Base-by-base conservation (phyloP, 2,329 filamentous ascomycete species). In the Fusarium pininemorale region DNA sequence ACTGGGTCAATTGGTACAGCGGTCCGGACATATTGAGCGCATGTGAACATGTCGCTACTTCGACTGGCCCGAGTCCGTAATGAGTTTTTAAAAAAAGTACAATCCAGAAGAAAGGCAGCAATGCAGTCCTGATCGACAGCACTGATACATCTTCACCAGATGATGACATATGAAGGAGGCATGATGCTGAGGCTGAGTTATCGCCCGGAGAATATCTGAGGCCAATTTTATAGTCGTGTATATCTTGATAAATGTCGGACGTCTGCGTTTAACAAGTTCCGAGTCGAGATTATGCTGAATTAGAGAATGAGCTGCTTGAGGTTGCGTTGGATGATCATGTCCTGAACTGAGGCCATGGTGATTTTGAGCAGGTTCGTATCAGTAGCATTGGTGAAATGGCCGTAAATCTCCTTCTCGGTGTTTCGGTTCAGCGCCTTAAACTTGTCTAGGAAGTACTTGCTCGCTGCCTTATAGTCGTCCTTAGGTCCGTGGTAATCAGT, bases 261-360 rank as follows among this genome's bases (percentile, higher is more conserved):
- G 28, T 51, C 28, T 63, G 42, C 45, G 45, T 35, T 64, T 48
- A 45, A 28, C 44, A 62, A 60, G 48, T 61, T 42, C 35, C 55
- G 30, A 56, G 16, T 51, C 28, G 51, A 47, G 38, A 39, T 45
- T 14, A 30, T 16, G 28, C 30, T 70, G 70, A 53, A 65, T 78
- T 78, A 82, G 72, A 82, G 73, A 70, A 95, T 94, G 79, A 95
- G 85, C 83, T 92, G 92, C 84, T 94, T 93, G 63, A 95, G 87
- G 81, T 95, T 95, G 81, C 92, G 92, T 83, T 95, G 93, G 79
- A 95, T 94, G 78, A 95, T 94, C 91, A 94, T 96, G 81, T 96
- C 93, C 83, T 96, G 93, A 63, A 96, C 93, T 16, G 92, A 94
- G 73, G 90, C 88, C 94, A 96, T 96, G 44, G 94, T 96, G 73